Conservation (phyloP, 345 rosid genomes). For the Syzygium aromaticum region DNA sequence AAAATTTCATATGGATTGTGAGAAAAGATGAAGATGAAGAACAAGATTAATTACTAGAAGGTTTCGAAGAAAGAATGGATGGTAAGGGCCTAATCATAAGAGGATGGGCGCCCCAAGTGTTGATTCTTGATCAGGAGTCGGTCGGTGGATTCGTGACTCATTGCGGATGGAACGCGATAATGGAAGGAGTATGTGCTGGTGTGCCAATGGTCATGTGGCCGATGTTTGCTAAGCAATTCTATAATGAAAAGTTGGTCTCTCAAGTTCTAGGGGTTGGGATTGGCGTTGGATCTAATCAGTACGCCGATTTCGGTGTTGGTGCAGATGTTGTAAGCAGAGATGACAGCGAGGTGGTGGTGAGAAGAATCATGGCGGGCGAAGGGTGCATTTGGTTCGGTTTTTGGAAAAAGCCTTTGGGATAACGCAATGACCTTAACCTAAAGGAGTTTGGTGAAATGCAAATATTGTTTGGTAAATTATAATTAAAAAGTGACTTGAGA, state of each 20-base stretch:
- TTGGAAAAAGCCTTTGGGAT: too few species aligned
- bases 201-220: slow-evolving; percentile 24
- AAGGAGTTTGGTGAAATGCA: too few species aligned
- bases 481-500: too few species aligned
- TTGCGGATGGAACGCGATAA: slow-evolving; percentile 19
- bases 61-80: slow-evolving; percentile 19
- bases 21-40: not conserved
- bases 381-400: too few species aligned
- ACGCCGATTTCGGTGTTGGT: not conserved
- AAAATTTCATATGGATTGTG: slow-evolving; percentile 7
- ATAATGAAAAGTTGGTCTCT: not conserved
- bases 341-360: not conserved
- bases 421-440: too few species aligned
- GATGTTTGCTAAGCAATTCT: slow-evolving; percentile 5
- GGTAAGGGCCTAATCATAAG: slow-evolving; percentile 6
- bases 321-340: not conserved
- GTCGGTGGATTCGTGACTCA: slow-evolving; percentile 14
- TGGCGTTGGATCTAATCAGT: not conserved
- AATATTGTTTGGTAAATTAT: too few species aligned
- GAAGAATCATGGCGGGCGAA: not conserved
- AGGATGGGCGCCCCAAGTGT: slow-evolving; percentile 16
- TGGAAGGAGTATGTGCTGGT: slow-evolving; percentile 16
- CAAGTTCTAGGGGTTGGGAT: not conserved
- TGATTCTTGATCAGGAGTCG: slow-evolving; percentile 15
- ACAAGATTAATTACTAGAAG: not conserved